Evolutionary conservation across 495 filamentous ascomycete species (phyloP), one percentile per base, ranked within the genome.

Genomic region (Hyphodiscus hymeniophilus): DNA sequence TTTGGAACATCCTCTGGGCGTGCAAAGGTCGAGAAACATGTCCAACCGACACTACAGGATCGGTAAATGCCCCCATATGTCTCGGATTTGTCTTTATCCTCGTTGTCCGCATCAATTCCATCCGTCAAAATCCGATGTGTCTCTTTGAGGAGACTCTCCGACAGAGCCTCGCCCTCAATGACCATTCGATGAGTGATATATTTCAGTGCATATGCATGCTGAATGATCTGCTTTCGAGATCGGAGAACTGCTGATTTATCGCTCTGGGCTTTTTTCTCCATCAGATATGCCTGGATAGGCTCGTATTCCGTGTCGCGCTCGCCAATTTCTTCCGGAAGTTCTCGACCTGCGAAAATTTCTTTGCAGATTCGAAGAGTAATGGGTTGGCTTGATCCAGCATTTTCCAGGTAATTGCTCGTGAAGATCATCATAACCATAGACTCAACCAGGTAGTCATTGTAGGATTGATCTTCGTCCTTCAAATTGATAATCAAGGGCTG

Each of bases 41-140:
- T 36, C 3, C 36, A 35, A 8, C 1, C 7, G 11, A 21, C 46
- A 7, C 12, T 8, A 3, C 7, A 3, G 21, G 18, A 41, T 38
- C 46, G 36, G 21, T 49, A 49, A 10, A 20, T n/a, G 8, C 46
- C 46, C 7, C 4, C 24, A 22, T 30, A 41, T 1, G 21, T 36
- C 16, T 34, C 31, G 5, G 16, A 23, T 26, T 22, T 20, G 31
- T 20, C 21, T 0, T 20, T 43, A 8, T 43, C 58, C 40, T 53
- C 12, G 39, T 36, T 38, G 45, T 56, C 35, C 15, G 34, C 4
- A 15, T 36, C 13, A n/a, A 36, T 4, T 1, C 34, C 49, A n/a
- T 59, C 17, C 7, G 52, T 60, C 2, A 67, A 51, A 15, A 68
- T 65, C 2, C 42, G 15, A 38, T 68, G 63, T 1, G 66, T 61